Evolutionary conservation across 768 basidiomycete species (phyloP), one percentile per base, ranked within the genome.

Genomic region (Lactarius pseudohatsudake): DNA sequence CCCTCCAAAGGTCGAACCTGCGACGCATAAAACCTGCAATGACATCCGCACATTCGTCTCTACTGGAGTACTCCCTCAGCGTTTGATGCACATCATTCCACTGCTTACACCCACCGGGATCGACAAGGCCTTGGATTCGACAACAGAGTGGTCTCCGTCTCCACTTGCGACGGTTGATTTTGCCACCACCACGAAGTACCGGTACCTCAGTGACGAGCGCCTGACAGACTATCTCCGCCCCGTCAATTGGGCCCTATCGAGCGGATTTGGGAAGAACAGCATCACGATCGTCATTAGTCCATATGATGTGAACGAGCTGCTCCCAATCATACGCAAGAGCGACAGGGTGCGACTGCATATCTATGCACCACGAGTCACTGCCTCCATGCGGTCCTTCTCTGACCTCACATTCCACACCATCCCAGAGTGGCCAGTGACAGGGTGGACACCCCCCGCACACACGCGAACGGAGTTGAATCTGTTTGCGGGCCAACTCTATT

Each of bases 201-300:
- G 3, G 32, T 9, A 9, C 38, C 15, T 20, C 18, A 56, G n/a
- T 13, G 11, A 20, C 11, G 20, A 13, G 22, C 7, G 6, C 6
- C 16, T 64, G 47, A 47, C 56, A 30, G 64, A 64, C 15, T 64
- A 59, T 11, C 59, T 66, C 22, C 65, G 65, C 32, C 60, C 65
- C 5, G 59, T 66, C 38, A 61, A 61, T 60, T 66, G 65, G 59
- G 47, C 61, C 16, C 32, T 66, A 6, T 61, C 65, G n/a, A 65
- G 50, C 45, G 54, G 59, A 50, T 41, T 15, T 20, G 58, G 57
- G 36, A 40, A 40, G 41, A 4, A 47, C 18, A 47, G 38, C 40
- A 22, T 22, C 13, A 10, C 57, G 38, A 32, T 66, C 43, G 65
- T 55, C 26, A 56, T 66, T 22, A 61, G 59, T 22, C 65, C 59